Evolutionary conservation across 1,284 basidiomycete genomes (phyloP), one percentile per base, ranked within the genome.

Genomic region (Naganishia sp.): DNA sequence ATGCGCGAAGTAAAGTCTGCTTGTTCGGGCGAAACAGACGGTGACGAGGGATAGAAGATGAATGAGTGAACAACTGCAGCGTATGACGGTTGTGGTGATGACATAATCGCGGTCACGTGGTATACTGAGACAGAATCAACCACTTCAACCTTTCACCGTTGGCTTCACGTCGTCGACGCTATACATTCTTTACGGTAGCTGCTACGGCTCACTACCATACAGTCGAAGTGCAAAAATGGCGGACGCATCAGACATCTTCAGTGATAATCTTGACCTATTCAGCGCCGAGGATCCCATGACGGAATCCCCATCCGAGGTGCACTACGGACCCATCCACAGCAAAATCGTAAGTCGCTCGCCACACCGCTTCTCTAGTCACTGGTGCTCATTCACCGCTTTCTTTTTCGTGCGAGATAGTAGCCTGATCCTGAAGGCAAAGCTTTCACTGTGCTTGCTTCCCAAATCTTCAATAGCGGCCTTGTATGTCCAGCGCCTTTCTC

Each of bases 391-490:
- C 42, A 44, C 28, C 23, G 39, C 31, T 60, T 16, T 21, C 5
- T n/a, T 15, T n/a, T 28, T 28, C 28, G 15, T 45, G 25, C 25
- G 21, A 9, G 6, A 39, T 52, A 57, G 55, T 66, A 68, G 66
- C 66, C 66, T 21, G 66, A 64, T 36, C 52, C 44, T 21, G 55
- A 68, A 36, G 66, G 66, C 2, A 68, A 68, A 42, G 66, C 39
- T 3, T 54, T 59, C 49, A 52, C 42, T 4, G 39, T 53, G 28
- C 50, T 68, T 11, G 66, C 66, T 11, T 63, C 59, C 9, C 66
- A 68, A 44, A 64, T 68, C n/a, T 68, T 68, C 55, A 68, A 68
- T 36, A 68, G 66, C 31, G 66, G 66, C n/a, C 55, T 68, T 21
- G 66, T 68, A 44, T 18, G 66, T 68, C 6, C 23, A 31, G 23